Base-by-base conservation (phyloP, 768 basidiomycete species). In the Pulveroboletus sp. region DNA sequence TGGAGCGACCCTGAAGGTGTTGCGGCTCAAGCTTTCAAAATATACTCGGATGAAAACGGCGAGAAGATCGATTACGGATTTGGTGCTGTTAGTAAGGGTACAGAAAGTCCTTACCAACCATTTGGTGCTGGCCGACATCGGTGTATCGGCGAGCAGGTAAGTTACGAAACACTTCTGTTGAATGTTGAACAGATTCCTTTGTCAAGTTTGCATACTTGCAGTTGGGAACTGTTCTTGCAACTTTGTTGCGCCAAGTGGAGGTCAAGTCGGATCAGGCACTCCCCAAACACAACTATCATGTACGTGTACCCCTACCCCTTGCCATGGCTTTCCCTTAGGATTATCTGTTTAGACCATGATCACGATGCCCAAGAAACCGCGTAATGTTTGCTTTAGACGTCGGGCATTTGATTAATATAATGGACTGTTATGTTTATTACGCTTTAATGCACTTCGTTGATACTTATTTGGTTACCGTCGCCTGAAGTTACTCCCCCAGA, bases 21-120 rank as follows among this genome's bases (percentile, higher is more conserved):
- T 35, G 92, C 90, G 4, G 84, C 84, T 21, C 76, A 83, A 63
- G 92, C 92, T 14, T 81, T 81, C 60, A 82, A 81, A 60, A 75
- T 78, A 55, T 93, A 97, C 61, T 68, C 72, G 34, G 89, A 89
- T 58, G 84, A 84, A 58, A 68, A 69, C 27, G 87, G 90, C 48
- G 91, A 95, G 69, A 94, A 94, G 74, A 75, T 98, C 52, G 97
- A 99, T 68, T 99, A 87, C 61, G 97, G 97, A 2, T 99, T 91
- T 67, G 97, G 97, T 45, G 81, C 85, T 51, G 89, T 99, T 43
- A 90, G 87, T 73, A 97, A 97, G 72, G 94, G 94, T 42, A 97
- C 94, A 6, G 90, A 94, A 49, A 90, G 87, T 58, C 92, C 91
- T 41, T 97, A 98, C 67, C 90, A 97, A 65, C 97, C 97, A 2